Conservation (phyloP, 164 flowering plant species). For the Dillenia suffruticosa region DNA sequence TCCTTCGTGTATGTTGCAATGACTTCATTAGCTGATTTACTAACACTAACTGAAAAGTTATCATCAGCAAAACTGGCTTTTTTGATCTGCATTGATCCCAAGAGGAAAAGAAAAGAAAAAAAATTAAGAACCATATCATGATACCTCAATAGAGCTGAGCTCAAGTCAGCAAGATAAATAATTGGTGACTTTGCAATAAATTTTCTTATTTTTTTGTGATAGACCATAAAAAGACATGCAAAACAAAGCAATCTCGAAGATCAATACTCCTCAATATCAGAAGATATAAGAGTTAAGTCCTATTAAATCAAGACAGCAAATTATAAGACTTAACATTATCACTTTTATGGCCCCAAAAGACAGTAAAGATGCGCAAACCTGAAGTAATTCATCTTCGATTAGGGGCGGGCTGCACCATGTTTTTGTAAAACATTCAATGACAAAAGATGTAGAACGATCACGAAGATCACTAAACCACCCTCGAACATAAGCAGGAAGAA, state of each 20-base stretch:
- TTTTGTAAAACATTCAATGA: slow-evolving; percentile 76
- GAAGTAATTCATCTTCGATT: slow-evolving; percentile 76
- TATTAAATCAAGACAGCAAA: no score
- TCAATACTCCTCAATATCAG: no score
- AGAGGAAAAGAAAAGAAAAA: slow-evolving; percentile 2
- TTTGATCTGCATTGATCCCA: slow-evolving; percentile 61
- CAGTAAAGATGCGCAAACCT: slow-evolving; percentile 38
- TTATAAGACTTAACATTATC: no score
- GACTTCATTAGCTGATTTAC: slow-evolving; percentile 85
- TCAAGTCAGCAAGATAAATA: neutral
- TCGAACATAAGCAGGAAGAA: slow-evolving; percentile 93
- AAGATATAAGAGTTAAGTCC: no score
- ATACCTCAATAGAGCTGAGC: neutral
- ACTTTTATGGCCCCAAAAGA: no score
- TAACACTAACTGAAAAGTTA: slow-evolving; percentile 75
- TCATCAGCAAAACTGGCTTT: slow-evolving; percentile 68
- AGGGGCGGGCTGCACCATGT: slow-evolving; percentile 85
- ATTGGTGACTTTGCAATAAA: neutral
- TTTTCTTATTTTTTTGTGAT: no score
- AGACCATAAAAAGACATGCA: no score
- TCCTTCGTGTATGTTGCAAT: slow-evolving; percentile 96
- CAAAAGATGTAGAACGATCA: slow-evolving; percentile 65
- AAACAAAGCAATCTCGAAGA: no score
- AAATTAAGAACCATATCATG: neutral
- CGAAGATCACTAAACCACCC: slow-evolving; percentile 82